Evolutionary conservation across 371 early-diverging fungal species (phyloP), one percentile per base, ranked within the genome.

Genomic region (Mucor irregularis): DNA sequence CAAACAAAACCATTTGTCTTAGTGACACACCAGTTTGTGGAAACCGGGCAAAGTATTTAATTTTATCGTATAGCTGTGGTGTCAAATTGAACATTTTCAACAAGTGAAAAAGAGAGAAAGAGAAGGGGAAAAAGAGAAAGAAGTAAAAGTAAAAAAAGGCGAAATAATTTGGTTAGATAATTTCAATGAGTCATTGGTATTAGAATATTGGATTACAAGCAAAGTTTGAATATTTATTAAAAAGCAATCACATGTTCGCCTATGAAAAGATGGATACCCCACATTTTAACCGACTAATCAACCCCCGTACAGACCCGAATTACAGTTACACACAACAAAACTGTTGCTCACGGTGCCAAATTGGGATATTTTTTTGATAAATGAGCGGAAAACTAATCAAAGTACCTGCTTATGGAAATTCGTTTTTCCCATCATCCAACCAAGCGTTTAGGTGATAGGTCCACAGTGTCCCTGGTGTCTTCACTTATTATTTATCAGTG

Each of bases 21-120:
- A 96, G 77, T n/a, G 95, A 94, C 16, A 96, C 94, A n/a, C 92
- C 89, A 3, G 96, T 96, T 70, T 94, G 96, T 29, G 93, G 92
- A 46, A 91, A 86, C 58, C 78, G 82, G 25, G 89, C 87, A 78
- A 85, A 89, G 65, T 87, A 79, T 30, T 81, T 84, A 50, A 90
- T 89, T 60, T 83, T 88, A 46, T 83, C 86, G 49, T 84, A 80
- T 14, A 92, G 73, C 49, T 86, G 82, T 13, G 85, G 75, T n/a
- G 75, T 69, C 28, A 87, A 73, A 71, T 74, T 66, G 64, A 71
- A 80, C 81, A 82, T 83, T 14, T 30, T 42, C 7, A 39, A 52
- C 28, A 53, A 22, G 30, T 31, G 38, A 26, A 48, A 48, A 28
- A 22, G 39, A 29, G 28, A 21, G 25, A 9, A 29, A n/a, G 8